These are phyloP conservation scores for Aurantiochytrium sp. DNA, from an alignment of 108 stramenopile genomes.

Conservation along the genomic window DNA sequence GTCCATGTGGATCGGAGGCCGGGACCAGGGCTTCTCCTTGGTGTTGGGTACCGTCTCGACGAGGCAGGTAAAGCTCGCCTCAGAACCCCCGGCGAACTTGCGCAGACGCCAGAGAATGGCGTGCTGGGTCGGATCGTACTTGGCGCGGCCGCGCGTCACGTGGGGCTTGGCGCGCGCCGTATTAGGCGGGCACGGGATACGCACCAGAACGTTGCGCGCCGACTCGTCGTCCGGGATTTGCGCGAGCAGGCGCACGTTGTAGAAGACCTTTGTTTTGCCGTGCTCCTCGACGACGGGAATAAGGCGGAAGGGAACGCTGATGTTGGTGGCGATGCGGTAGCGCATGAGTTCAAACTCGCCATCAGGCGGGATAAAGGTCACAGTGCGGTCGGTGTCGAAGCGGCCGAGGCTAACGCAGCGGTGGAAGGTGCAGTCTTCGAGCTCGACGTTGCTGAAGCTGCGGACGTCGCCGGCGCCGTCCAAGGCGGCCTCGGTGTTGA, in stretches of 20 bases:
- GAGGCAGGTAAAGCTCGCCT: conserved; percentile 84
- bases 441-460: conserved; percentile 66
- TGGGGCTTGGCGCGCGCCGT: conserved; percentile 90
- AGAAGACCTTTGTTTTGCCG: conserved; percentile 77
- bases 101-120: conserved; percentile 96
- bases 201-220: conserved; percentile 89
- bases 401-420: conserved; percentile 91
- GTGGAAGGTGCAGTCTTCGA: conserved; percentile 98
- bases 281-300: conserved; percentile 96
- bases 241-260: conserved; percentile 88
- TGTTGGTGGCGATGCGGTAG: conserved; percentile 92
- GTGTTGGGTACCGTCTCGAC: conserved; percentile 89
- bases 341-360: conserved; percentile 99
- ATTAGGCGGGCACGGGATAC: conserved; percentile 92
- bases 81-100: conserved; percentile 86
- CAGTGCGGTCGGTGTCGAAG: conserved; percentile 98
- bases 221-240: conserved; percentile 85
- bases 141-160: conserved; percentile 82
- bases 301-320: conserved; percentile 86
- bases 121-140: conserved; percentile 94
- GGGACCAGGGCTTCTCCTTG: conserved; percentile 86
- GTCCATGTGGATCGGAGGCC: conserved; percentile 91
- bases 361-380: conserved; percentile 99
- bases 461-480: not conserved
- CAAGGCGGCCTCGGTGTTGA: conserved; percentile 77